Evolutionary conservation across 176 grass and related monocot genomes (phyloP).

Genomic region (Hordeum marinum): DNA sequence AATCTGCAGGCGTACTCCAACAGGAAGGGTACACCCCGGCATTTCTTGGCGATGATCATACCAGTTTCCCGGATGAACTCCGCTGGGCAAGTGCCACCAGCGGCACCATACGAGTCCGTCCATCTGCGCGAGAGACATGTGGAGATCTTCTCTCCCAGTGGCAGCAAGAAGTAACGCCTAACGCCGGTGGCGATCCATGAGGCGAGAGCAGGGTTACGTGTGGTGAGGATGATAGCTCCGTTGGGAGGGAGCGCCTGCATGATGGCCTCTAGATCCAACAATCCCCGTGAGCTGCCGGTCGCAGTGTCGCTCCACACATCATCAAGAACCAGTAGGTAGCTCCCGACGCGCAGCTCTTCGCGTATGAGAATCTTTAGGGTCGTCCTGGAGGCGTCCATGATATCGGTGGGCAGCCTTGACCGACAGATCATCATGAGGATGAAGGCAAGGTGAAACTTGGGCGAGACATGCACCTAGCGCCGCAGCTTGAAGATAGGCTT

Average conservation of each 20-base stretch:
- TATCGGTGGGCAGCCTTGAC: too few relatives aligned
- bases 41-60: not conserved
- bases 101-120: too few relatives aligned
- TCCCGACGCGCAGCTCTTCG: too few relatives aligned
- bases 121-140: too few relatives aligned
- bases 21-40: not conserved
- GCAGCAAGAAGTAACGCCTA: not conserved
- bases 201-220: not conserved
- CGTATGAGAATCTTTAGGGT: too few relatives aligned
- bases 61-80: not conserved
- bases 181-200: not conserved
- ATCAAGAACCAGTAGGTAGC: conserved; percentile 5
- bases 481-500: not conserved
- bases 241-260: not conserved
- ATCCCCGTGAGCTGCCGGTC: too few relatives aligned
- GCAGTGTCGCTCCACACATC: conserved; percentile 7
- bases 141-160: not conserved
- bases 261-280: too few relatives aligned
- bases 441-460: not conserved
- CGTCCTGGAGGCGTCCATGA: too few relatives aligned
- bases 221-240: not conserved
- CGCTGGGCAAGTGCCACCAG: too few relatives aligned
- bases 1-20: not conserved
- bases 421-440: too few relatives aligned
- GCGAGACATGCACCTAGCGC: not conserved